Evolutionary conservation across 1,284 basidiomycete genomes (phyloP).

Genomic region (Ustilago xerochloae): DNA sequence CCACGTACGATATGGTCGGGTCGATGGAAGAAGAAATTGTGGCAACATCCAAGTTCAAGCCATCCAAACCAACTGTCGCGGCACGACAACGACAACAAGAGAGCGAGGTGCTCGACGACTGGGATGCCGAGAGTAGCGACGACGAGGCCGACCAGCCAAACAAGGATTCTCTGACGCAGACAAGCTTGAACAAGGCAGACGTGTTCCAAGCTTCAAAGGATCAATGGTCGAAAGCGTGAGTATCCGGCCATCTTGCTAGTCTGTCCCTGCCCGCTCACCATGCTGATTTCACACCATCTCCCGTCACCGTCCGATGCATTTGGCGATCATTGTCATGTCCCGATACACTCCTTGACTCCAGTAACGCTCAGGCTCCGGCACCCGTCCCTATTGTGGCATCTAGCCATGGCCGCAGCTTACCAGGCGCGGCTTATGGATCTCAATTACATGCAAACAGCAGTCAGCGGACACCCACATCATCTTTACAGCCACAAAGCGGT

Average conservation of each 20-base stretch:
- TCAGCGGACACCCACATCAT: background rate
- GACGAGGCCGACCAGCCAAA: background rate
- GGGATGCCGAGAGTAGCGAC: slow-evolving; percentile 46
- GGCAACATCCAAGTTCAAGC: slow-evolving; percentile 39
- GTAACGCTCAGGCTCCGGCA: slow-evolving; percentile 36
- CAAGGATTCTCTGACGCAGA: background rate
- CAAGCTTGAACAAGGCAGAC: slow-evolving; percentile 2
- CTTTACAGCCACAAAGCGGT: background rate
- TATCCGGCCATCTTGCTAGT: background rate
- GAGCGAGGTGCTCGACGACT: slow-evolving; percentile 35
- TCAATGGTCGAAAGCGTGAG: slow-evolving; percentile 46
- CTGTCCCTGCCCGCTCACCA: background rate
- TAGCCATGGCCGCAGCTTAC: slow-evolving; percentile 24
- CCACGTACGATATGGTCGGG: background rate
- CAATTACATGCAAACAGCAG: slow-evolving; percentile 2
- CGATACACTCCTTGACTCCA: background rate
- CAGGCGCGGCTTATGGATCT: slow-evolving; percentile 32
- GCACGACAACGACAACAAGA: slow-evolving; percentile 19
- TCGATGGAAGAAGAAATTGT: slow-evolving; percentile 14
- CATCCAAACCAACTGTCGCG: slow-evolving; percentile 9
- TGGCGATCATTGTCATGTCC: no score
- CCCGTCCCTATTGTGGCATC: slow-evolving; percentile 17
- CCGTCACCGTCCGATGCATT: no score
- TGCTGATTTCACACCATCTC: no score
- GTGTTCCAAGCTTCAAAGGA: slow-evolving; percentile 35